Percentiles rank a stretch among this genome's conserved stretches.
Evolutionary conservation across 2,329 filamentous ascomycete genomes (phyloP).

Genomic region (Drechmeria coniospora): DNA sequence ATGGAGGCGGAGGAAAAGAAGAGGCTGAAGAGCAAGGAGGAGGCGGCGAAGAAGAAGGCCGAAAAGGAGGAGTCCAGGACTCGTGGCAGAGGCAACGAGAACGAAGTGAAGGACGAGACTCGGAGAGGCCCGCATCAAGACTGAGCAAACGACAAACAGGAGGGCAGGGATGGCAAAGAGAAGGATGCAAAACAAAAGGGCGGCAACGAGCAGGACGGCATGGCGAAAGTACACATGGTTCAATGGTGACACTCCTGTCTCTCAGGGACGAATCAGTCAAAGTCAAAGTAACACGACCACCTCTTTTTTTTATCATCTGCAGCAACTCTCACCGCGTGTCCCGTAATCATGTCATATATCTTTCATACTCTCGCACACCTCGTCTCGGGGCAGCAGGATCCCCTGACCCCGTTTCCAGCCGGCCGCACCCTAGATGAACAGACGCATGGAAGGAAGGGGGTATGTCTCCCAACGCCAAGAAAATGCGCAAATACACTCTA

Average conservation of each 20-base stretch:
- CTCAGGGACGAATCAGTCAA: too few relatives aligned
- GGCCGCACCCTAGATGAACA: constrained; percentile 1
- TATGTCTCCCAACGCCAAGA: constrained; percentile 19
- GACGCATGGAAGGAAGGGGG: constrained; percentile 10
- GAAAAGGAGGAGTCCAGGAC: constrained; percentile 18
- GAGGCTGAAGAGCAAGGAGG: constrained; percentile 20
- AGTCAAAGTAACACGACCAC: too few relatives aligned
- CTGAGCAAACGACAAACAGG: constrained; percentile 10
- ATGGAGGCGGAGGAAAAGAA: constrained; percentile 26
- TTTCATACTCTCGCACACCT: too few relatives aligned
- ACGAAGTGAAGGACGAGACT: constrained; percentile 9
- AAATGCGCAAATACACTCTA: constrained; percentile 13
- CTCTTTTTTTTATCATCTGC: too few relatives aligned
- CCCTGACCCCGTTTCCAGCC: too few relatives aligned
- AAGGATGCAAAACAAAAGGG: constrained; percentile 7
- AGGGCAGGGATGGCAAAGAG: constrained; percentile 7
- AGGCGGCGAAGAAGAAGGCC: constrained; percentile 20
- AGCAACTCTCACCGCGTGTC: too few relatives aligned
- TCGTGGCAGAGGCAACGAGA: constrained; percentile 11
- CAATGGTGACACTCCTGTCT: too few relatives aligned
- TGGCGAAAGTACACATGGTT: constrained; percentile 10
- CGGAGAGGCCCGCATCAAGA: constrained; percentile 11
- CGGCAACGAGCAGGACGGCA: constrained; percentile 5
- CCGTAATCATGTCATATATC: too few relatives aligned
- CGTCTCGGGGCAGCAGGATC: background rate